Base-by-base conservation (phyloP, 768 basidiomycete species). In the Tricholoma hemisulphureum region DNA sequence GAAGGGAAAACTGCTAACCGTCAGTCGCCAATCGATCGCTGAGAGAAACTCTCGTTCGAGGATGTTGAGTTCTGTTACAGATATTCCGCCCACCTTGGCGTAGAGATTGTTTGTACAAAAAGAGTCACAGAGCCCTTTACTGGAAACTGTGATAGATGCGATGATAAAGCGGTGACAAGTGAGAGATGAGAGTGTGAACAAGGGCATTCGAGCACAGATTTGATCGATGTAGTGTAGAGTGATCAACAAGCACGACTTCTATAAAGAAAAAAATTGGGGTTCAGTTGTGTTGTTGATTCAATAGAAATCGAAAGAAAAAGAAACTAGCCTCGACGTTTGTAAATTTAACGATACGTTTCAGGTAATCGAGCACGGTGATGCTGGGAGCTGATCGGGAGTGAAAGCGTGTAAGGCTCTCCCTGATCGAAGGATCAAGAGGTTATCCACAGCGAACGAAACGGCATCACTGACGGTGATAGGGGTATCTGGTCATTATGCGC, bases 91-190 rank as follows among this genome's bases (percentile, higher is more conserved):
- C 29, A 99, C 95, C 73, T 89, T 91, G 63, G 97, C 93, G 75
- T 98, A 98, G 68, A 95, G 85, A 56, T 82, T 85, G 72, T 98
- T 98, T 49, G 92, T 93, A 76, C 92, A 96, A 72, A 98, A 98
- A 18, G 87, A 84, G 75, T 99, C 97, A 73, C 92, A 95, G 45
- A 98, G 85, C 0, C 94, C 93, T 74, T 99, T 98, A 77, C 87
- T 90, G 60, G 93, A 89, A 58, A 95, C 93, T 28, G 91, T 86
- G 71, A 98, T 88, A 64, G 93, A 86, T 45, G 96, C 83, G 75
- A 98, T 98, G 69, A 98, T 82, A 76, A 99, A 98, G 58, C 97
- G 93, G 76, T 99, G 97, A 67, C 94, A 94, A 21, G 96, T 98
- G 67, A 98, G 85, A 34, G 95, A 96, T 34, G 93, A 93, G 62